phyloP scores from a whole-genome alignment of 176 grass and related monocot genomes.

The Ensete ventricosum region DNA sequence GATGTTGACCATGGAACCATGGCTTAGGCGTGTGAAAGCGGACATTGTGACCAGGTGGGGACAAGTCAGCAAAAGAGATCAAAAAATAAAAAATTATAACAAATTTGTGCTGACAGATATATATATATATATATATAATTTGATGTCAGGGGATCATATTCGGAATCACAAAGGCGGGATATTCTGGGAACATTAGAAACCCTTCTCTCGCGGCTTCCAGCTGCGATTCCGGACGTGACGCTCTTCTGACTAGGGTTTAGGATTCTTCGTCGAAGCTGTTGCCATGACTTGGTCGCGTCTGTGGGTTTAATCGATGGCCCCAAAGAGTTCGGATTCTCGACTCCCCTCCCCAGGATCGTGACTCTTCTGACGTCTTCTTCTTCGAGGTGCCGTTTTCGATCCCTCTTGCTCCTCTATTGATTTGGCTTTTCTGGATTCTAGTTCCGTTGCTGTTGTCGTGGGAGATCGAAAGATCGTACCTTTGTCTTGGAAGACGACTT shows the following conservation, averaged over 20 bases:
- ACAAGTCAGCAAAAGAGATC: too few relatives aligned
- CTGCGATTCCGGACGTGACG: too few relatives aligned
- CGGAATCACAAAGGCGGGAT: background rate
- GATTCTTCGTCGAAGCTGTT: background rate
- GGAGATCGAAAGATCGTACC: background rate
- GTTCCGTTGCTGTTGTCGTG: background rate
- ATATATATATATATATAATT: background rate
- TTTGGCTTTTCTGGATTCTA: background rate
- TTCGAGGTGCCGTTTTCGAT: background rate
- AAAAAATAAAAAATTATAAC: too few relatives aligned
- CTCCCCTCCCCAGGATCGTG: background rate
- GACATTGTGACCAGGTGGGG: too few relatives aligned
- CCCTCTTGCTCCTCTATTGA: too few relatives aligned
- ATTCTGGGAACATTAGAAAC: background rate
- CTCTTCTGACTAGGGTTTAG: background rate
- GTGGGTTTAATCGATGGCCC: background rate
- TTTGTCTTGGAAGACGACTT: background rate
- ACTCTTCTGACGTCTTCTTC: background rate
- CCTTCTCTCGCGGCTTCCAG: too few relatives aligned
- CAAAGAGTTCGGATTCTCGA: background rate
- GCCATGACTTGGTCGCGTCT: background rate
- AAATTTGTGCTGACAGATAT: background rate
- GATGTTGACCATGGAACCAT: too few relatives aligned
- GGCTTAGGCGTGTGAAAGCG: too few relatives aligned
- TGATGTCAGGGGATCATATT: background rate